Evolutionary conservation across 192 early-diverging fungal genomes (phyloP).

Genomic region (Rhizophagus prolifer): DNA sequence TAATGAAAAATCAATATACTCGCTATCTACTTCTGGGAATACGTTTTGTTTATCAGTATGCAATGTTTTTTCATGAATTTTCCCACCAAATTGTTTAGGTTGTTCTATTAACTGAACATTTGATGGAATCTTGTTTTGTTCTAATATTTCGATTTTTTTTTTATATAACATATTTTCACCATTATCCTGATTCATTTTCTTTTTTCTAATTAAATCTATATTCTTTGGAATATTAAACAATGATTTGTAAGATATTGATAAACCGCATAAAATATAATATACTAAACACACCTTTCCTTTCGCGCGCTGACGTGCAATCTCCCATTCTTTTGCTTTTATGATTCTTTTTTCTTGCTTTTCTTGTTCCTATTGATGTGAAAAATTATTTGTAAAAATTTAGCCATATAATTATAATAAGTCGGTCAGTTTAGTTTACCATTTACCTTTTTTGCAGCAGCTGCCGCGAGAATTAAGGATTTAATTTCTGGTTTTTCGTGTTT

Average conservation of each 20-base stretch:
- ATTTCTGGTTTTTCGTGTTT: constrained; percentile 5
- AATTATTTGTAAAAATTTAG: not conserved
- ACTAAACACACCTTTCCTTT: not conserved
- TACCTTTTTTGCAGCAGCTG: constrained; percentile 3
- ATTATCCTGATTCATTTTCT: not conserved
- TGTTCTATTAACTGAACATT: not conserved
- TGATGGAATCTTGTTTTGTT: not conserved
- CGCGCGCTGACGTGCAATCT: not conserved
- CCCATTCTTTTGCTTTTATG: not conserved
- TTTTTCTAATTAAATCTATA: not conserved
- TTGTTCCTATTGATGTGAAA: constrained; percentile 1
- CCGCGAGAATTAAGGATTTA: not conserved
- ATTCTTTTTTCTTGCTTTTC: constrained; percentile 10
- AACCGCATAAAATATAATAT: not conserved
- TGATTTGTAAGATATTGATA: not conserved
- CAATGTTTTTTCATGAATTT: not conserved
- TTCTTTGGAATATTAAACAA: not conserved
- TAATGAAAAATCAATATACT: not conserved
- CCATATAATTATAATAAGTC: not conserved
- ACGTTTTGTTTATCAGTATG: not conserved
- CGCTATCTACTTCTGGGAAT: not conserved
- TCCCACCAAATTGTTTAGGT: not conserved
- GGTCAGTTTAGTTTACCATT: not conserved
- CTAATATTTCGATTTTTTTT: not conserved
- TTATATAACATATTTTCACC: too few relatives aligned